Conservation (phyloP, 805 yeast genomes). For the Spathaspora girioi region DNA sequence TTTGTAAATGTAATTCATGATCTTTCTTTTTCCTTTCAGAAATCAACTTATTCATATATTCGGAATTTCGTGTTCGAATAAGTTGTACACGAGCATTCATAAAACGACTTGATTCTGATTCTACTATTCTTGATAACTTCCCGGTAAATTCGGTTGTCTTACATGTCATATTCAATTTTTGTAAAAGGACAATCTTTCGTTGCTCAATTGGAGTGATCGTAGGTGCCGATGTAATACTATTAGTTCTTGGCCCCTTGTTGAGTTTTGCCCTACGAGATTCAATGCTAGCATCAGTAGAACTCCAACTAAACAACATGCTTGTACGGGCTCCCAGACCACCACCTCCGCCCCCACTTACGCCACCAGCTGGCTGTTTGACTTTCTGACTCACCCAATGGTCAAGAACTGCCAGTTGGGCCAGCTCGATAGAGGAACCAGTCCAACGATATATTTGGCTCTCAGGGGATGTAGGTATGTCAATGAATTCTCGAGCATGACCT, state of each 20-base stretch:
- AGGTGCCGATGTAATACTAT: slow-evolving; percentile 4
- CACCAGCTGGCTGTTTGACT: neutral
- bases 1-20: slow-evolving; percentile 33
- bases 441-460: slow-evolving; percentile 24
- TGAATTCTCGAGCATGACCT: slow-evolving; percentile 32
- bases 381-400: slow-evolving; percentile 17
- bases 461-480: slow-evolving; percentile 10
- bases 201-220: neutral
- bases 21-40: slow-evolving; percentile 37
- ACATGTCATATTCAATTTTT: neutral
- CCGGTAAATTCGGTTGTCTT: slow-evolving; percentile 12
- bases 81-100: slow-evolving; percentile 36
- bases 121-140: slow-evolving; percentile 27
- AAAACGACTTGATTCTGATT: slow-evolving; percentile 33
- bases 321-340: slow-evolving; percentile 10
- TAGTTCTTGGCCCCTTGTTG: slow-evolving; percentile 1
- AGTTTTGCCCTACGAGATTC: slow-evolving; percentile 18
- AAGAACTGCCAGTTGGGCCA: slow-evolving; percentile 15
- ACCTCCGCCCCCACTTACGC: neutral
- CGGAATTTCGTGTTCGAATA: slow-evolving; percentile 35
- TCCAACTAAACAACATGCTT: slow-evolving; percentile 40
- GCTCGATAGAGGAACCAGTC: slow-evolving; percentile 23
- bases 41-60: slow-evolving; percentile 32
- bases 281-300: slow-evolving; percentile 38
- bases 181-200: neutral